phyloP scores from a whole-genome alignment of 2,329 filamentous ascomycete species.

The Alternaria sp. region DNA sequence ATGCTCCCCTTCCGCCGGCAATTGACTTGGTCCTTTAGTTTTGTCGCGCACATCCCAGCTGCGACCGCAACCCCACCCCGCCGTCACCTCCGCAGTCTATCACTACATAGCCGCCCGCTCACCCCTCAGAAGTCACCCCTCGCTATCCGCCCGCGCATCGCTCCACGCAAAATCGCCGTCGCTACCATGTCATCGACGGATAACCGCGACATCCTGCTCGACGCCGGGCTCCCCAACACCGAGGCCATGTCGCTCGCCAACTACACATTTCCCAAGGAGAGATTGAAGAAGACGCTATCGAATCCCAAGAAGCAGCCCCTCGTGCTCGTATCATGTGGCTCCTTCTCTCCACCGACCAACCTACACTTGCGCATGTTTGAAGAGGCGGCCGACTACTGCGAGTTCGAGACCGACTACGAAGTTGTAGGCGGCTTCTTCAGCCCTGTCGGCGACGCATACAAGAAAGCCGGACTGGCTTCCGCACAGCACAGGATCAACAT shows the following conservation, averaged over 20 bases:
- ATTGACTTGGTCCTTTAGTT: conserved; percentile 23
- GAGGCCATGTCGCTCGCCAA: conserved; percentile 48
- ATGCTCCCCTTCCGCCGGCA: conserved; percentile 16
- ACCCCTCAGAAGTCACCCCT: conserved; percentile 13
- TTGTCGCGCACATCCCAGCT: conserved; percentile 1
- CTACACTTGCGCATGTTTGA: conserved; percentile 87
- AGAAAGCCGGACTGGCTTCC: conserved; percentile 78
- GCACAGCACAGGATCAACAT: conserved; percentile 79
- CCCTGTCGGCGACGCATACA: conserved; percentile 77
- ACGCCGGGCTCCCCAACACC: conserved; percentile 32
- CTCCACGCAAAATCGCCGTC: neutral
- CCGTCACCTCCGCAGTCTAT: neutral
- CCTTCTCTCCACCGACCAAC: conserved; percentile 76
- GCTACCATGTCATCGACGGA: conserved; percentile 32
- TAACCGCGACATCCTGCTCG: conserved; percentile 26
- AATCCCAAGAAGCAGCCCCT: conserved; percentile 66
- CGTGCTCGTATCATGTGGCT: conserved; percentile 72
- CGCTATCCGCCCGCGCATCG: conserved; percentile 8
- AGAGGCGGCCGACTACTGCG: conserved; percentile 81
- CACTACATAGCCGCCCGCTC: conserved; percentile 12
- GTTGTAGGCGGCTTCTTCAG: conserved; percentile 85
- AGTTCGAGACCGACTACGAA: conserved; percentile 74
- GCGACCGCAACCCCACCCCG: conserved; percentile 6
- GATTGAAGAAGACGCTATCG: conserved; percentile 63
- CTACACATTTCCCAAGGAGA: conserved; percentile 68